These are phyloP conservation scores for Aureobasidium musti DNA, from an alignment of 2,329 filamentous ascomycete genomes.

Conservation along the genomic window DNA sequence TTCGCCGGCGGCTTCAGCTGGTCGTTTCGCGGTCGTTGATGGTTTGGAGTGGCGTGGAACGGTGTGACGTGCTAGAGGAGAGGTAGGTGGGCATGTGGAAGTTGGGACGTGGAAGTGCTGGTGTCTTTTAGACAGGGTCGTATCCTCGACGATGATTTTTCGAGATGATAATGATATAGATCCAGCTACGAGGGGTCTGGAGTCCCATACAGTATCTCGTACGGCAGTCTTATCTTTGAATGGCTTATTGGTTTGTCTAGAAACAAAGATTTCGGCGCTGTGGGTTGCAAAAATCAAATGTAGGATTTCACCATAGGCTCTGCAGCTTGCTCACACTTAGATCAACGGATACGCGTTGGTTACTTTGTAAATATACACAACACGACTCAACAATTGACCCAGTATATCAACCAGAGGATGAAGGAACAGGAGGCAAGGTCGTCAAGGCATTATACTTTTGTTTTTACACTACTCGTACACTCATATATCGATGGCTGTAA, in stretches of 20 bases:
- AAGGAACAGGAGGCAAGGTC: background rate
- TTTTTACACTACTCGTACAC: slow-evolving; percentile 13
- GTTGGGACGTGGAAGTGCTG: background rate
- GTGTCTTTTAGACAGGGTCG: background rate
- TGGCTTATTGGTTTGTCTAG: too few species aligned
- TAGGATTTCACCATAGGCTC: background rate
- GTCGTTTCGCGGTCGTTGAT: too few species aligned
- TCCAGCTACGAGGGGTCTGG: background rate
- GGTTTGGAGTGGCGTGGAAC: background rate
- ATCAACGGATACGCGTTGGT: background rate
- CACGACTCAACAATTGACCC: too few species aligned
- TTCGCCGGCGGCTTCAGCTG: background rate
- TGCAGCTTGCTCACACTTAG: background rate
- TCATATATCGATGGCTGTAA: background rate
- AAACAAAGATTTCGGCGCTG: background rate
- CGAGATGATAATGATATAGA: background rate
- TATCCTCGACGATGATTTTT: background rate
- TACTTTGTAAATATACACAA: background rate
- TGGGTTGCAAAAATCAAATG: background rate
- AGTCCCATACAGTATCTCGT: too few species aligned
- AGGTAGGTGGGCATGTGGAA: background rate
- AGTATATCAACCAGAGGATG: too few species aligned
- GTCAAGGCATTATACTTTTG: background rate
- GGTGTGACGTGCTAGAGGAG: background rate
- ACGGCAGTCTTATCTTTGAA: background rate